Conservation (phyloP, 2,329 filamentous ascomycete genomes). For the Macrophomina pseudophaseolina region DNA sequence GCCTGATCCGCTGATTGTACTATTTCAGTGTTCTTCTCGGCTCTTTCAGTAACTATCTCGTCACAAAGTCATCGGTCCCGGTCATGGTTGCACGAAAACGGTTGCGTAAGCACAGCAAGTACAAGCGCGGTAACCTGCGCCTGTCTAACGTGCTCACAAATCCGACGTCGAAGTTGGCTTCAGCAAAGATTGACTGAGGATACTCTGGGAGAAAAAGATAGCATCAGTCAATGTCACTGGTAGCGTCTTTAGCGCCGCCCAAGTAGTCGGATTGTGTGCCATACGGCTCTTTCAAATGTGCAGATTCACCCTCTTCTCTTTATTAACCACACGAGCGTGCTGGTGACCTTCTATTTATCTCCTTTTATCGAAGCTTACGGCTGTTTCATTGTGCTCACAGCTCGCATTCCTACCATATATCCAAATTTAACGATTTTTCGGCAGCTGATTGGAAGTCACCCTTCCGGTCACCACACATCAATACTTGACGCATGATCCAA, state of each 20-base stretch:
- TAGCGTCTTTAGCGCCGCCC: neutral
- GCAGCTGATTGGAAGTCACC: too few species aligned
- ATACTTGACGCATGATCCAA: too few species aligned
- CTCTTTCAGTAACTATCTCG: slow-evolving; percentile 96
- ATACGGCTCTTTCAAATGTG: neutral
- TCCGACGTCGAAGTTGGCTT: slow-evolving; percentile 69
- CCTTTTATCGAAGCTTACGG: neutral
- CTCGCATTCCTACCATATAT: neutral
- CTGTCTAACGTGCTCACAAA: slow-evolving; percentile 83
- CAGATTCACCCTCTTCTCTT: neutral
- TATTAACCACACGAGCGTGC: neutral
- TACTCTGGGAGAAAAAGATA: neutral
- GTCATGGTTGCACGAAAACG: slow-evolving; percentile 98
- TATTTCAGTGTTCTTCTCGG: slow-evolving; percentile 80
- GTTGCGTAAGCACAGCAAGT: slow-evolving; percentile 83
- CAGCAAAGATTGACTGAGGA: slow-evolving; percentile 73
- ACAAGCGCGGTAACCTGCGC: slow-evolving; percentile 71
- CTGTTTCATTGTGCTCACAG: neutral
- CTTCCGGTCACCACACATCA: too few species aligned
- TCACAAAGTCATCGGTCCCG: slow-evolving; percentile 93
- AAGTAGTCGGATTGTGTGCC: neutral
- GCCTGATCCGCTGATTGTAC: neutral
- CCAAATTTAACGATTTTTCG: neutral
- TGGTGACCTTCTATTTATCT: neutral
- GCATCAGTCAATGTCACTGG: neutral